Conservation (phyloP, 805 yeast species). For the Candida manassasensis region DNA sequence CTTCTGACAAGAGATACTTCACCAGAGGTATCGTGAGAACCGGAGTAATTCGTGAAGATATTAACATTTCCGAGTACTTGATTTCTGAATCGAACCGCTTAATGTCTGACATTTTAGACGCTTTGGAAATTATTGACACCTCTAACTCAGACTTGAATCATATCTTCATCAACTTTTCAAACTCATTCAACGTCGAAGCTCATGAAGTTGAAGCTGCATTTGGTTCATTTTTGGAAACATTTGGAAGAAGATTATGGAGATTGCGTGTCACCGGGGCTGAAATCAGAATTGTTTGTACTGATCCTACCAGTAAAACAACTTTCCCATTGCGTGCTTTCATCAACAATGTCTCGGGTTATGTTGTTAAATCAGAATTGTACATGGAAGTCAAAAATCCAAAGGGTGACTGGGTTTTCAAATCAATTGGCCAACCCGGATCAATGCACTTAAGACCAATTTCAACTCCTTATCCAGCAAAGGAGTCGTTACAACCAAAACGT, state of each 20-base stretch:
- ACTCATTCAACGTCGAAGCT: conserved; percentile 90
- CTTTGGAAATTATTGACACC: conserved; percentile 89
- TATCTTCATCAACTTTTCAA: conserved; percentile 94
- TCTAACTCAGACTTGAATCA: conserved; percentile 95
- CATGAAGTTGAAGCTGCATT: conserved; percentile 96
- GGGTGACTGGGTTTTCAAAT: conserved; percentile 97
- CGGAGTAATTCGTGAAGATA: conserved; percentile 89
- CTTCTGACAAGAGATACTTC: conserved; percentile 91
- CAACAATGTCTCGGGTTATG: conserved; percentile 95
- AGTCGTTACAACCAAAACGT: conserved; percentile 96
- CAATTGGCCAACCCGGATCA: conserved; percentile 89
- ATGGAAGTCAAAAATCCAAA: conserved; percentile 88
- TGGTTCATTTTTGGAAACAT: conserved; percentile 95
- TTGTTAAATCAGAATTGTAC: conserved; percentile 91
- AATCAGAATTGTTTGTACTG: conserved; percentile 91
- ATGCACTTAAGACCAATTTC: conserved; percentile 96
- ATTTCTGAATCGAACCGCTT: conserved; percentile 95
- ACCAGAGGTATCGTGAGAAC: conserved; percentile 97
- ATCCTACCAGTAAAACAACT: conserved; percentile 79
- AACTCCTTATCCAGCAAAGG: conserved; percentile 96
- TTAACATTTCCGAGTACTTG: conserved; percentile 87
- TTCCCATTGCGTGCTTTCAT: conserved; percentile 96
- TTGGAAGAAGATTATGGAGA: conserved; percentile 95
- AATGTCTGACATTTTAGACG: conserved; percentile 93
- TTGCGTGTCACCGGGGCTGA: conserved; percentile 96